These are phyloP conservation scores for Passalora sequoiae DNA, from an alignment of 2,329 filamentous ascomycete species.

Conservation along the genomic window DNA sequence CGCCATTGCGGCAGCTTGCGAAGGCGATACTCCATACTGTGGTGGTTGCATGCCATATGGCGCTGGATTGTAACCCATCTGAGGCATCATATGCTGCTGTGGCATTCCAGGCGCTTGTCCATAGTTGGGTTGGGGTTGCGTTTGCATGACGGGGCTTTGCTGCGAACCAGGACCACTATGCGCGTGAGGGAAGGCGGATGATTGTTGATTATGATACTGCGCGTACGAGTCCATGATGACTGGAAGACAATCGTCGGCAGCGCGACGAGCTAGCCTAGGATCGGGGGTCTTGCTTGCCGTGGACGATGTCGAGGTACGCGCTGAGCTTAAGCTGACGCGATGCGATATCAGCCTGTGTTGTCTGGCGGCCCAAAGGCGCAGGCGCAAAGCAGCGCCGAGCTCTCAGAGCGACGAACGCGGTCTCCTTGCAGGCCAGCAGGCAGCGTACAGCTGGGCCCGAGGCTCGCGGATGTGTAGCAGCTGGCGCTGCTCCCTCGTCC, in stretches of 20 bases:
- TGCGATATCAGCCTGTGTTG: conserved; percentile 21
- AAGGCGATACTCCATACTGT: conserved; percentile 70
- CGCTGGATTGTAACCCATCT: conserved; percentile 76
- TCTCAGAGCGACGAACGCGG: conserved; percentile 5
- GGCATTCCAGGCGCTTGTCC: conserved; percentile 57
- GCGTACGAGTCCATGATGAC: conserved; percentile 45
- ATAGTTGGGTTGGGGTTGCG: conserved; percentile 58
- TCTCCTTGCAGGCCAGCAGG: conserved; percentile 12
- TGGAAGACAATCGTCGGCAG: conserved; percentile 11
- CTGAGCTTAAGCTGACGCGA: conserved; percentile 18
- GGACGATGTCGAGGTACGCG: conserved; percentile 9
- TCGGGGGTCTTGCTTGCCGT: conserved; percentile 15
- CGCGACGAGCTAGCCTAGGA: conserved; percentile 18
- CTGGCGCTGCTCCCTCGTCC: conserved; percentile 5
- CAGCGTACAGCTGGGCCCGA: conserved; percentile 9
- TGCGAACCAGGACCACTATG: conserved; percentile 42
- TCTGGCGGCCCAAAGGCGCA: conserved; percentile 19
- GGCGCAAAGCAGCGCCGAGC: conserved; percentile 1
- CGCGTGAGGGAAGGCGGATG: conserved; percentile 36
- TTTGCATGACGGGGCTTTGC: conserved; percentile 70
- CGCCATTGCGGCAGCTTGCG: conserved; percentile 88
- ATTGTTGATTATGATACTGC: conserved; percentile 45
- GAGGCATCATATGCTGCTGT: conserved; percentile 55
- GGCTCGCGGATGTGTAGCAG: conserved; percentile 17
- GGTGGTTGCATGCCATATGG: conserved; percentile 62